A percentile compares a stretch with the other conserved stretches of the same genome.
Evolutionary conservation across 148 eudicot genomes (phyloP).

Genomic region (Pouteria glomerata): DNA sequence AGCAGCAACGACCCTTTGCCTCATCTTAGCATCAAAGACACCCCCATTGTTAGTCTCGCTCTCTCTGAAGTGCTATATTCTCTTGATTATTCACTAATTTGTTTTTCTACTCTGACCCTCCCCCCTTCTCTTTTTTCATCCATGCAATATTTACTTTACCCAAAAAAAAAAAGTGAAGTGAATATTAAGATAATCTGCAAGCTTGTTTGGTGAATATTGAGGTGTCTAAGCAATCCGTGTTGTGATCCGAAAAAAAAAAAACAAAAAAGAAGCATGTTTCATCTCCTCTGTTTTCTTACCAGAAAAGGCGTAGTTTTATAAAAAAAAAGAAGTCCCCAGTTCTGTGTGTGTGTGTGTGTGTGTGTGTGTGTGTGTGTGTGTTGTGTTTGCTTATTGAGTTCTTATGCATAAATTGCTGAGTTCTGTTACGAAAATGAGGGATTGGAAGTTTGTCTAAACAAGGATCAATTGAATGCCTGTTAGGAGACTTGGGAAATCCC

Average conservation of each 20-base stretch:
- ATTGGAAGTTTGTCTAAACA: not conserved
- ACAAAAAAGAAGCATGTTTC: not conserved
- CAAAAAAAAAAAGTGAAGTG: not conserved
- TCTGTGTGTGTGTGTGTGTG: too few relatives aligned
- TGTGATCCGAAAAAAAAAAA: not conserved
- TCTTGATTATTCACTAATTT: not conserved
- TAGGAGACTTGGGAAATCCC: not conserved
- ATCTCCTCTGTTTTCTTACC: too few relatives aligned
- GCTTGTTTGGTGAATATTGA: not conserved
- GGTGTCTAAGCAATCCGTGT: not conserved
- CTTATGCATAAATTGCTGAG: not conserved
- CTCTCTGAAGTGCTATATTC: not conserved
- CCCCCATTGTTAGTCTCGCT: constrained; percentile 73
- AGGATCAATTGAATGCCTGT: constrained; percentile 6
- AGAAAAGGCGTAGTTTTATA: too few relatives aligned
- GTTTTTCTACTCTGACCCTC: not conserved
- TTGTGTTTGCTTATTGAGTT: too few relatives aligned
- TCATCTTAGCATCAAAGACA: constrained; percentile 78
- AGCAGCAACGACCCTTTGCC: constrained; percentile 57
- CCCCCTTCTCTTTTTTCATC: not conserved
- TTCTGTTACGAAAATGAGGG: not conserved
- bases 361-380: too few relatives aligned
- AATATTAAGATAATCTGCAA: not conserved
- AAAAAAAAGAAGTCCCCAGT: too few relatives aligned
- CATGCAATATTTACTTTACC: not conserved